Evolutionary conservation across 2,329 filamentous ascomycete species (phyloP), one percentile per base, ranked within the genome.

Genomic region (Xylariaceae sp.): DNA sequence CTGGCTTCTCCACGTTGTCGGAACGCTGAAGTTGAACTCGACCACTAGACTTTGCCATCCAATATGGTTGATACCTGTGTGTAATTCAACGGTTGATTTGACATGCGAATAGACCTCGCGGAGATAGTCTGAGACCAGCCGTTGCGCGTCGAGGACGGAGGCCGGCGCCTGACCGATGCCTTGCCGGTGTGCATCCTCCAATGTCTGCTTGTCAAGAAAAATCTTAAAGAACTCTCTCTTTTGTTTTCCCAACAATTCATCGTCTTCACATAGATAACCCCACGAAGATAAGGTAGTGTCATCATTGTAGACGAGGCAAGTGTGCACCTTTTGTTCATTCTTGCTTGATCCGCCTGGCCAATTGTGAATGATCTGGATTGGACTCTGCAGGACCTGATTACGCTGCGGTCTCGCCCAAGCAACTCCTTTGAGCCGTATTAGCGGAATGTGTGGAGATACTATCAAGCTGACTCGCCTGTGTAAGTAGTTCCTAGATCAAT

Each of bases 21-120:
- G 82, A 0, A 83, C 81, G 44, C 79, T 81, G 68, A 85, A 85
- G 7, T 84, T 69, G 61, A 84, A 85, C 40, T 79, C 75, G 1
- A 85, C 77, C 0, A 70, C 70, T 6, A 29, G 26, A 10, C 6
- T 29, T n/a, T 63, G 65, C 80, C 80, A 82, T 10, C 76, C 75
- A 1, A 65, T 48, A 2, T 72, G 69, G 1, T 68, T 65, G 21
- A 71, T 69, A 0, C 76, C 77, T 4, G 74, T 71, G 45, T 76
- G 71, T 19, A 67, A 70, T 63, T 73, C 75, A 14, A 80, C 73
- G 0, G 73, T 75, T 40, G 78, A 74, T 52, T 77, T 78, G 44
- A 82, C 68, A 58, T 83, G 78, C 3, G 66, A 60, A 59, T 84
- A 83, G 32, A 84, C 70, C 54, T 79, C 73, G 1, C 65, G 62